Percentiles rank a stretch among this genome's conserved stretches.
These are phyloP conservation scores for Fusarium illudens DNA, from an alignment of 2,329 filamentous ascomycete species.

Conservation along the genomic window DNA sequence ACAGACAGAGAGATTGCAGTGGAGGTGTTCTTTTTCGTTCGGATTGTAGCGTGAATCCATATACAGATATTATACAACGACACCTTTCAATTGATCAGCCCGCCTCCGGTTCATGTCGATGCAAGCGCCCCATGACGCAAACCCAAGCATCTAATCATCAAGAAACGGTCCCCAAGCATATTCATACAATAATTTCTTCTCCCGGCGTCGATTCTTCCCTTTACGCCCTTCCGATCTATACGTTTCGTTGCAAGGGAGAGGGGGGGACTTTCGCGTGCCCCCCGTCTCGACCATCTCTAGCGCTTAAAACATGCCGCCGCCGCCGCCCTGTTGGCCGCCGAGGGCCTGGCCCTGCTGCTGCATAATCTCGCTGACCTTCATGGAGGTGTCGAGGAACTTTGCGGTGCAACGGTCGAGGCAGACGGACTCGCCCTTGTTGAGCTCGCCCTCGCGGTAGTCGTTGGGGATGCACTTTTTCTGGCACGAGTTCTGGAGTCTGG, in stretches of 20 bases:
- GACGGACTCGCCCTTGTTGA: constrained; percentile 99
- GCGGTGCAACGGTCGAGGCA: constrained; percentile 96
- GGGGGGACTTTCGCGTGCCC: background rate
- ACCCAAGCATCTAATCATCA: constrained; percentile 25
- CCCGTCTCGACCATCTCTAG: background rate
- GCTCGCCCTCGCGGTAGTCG: constrained; percentile 93
- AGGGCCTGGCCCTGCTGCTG: constrained; percentile 81
- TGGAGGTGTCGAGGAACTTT: constrained; percentile 99
- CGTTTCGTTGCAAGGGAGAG: background rate
- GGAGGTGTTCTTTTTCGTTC: constrained; percentile 30
- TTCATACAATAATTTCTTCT: constrained; percentile 23
- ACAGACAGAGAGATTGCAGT: constrained; percentile 1
- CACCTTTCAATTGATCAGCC: constrained; percentile 17
- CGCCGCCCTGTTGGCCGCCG: constrained; percentile 50
- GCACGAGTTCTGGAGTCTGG: constrained; percentile 86
- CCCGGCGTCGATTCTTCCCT: background rate
- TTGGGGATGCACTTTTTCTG: constrained; percentile 91
- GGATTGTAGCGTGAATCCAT: constrained; percentile 34
- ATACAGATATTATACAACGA: constrained; percentile 41
- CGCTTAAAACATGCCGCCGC: constrained; percentile 44
- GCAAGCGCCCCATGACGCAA: constrained; percentile 29
- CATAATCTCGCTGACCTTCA: constrained; percentile 98
- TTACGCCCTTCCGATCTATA: background rate
- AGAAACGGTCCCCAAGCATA: constrained; percentile 20
- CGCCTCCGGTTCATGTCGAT: constrained; percentile 28